Base-by-base conservation (phyloP, 495 filamentous ascomycete species). In the Talaromyces proteolyticus region DNA sequence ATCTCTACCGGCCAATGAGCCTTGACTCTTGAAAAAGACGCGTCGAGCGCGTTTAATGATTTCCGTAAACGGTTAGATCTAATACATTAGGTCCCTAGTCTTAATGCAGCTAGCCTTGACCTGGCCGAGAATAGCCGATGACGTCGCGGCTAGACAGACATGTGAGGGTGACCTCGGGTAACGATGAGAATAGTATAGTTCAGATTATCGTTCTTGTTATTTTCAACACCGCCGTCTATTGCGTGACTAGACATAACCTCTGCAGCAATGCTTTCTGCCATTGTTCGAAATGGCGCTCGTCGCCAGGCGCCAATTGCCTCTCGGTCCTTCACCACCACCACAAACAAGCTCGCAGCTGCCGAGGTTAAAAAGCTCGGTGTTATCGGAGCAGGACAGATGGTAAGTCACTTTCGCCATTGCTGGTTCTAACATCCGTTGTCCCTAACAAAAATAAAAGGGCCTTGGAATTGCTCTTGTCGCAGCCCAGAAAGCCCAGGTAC, bases 381-480 rank as follows among this genome's bases (percentile, higher is more conserved):
- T 24, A 72, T 99, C 57, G 94, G 94, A 51, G 93, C 92, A 42
- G 94, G 94, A 16, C 94, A 97, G 65, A 97, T 97, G 90, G 90
- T 93, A 73, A 65, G 67, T 64, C n/a, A n/a, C n/a, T n/a, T n/a
- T n/a, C n/a, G n/a, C n/a, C n/a, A n/a, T n/a, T n/a, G n/a, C n/a
- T n/a, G n/a, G n/a, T n/a, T n/a, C n/a, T n/a, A n/a, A n/a, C n/a
- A n/a, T n/a, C n/a, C n/a, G n/a, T n/a, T n/a, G n/a, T n/a, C n/a
- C n/a, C n/a, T n/a, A n/a, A n/a, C n/a, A n/a, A 29, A 54, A 55
- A 60, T 72, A 52, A 12, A 57, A 97, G 93, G 93, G 94, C 52
- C 75, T 99, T 44, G 94, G 94, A 44, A 97, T 99, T 63, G 94
- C 93, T 12, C 78, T 99, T 21, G 93, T 97, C 17, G 94, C 94